phyloP scores from a whole-genome alignment of 805 yeast genomes.

The Metschnikowia koreensis region DNA sequence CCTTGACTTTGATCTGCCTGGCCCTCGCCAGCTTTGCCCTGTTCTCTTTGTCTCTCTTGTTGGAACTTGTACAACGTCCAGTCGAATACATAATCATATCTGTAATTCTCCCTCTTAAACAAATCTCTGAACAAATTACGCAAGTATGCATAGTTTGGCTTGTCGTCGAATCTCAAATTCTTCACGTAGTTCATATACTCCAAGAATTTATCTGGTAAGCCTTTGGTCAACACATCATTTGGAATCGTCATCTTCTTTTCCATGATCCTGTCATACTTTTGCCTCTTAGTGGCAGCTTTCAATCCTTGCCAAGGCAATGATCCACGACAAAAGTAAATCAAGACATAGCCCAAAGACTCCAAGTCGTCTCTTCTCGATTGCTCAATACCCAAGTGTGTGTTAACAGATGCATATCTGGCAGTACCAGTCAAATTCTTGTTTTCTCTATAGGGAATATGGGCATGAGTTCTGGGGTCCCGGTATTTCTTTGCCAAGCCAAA shows the following conservation, averaged over 20 bases:
- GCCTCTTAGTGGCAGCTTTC: conserved; percentile 24
- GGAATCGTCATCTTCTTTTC: conserved; percentile 25
- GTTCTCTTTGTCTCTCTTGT: conserved; percentile 53
- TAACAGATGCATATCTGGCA: conserved; percentile 23
- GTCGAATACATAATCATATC: conserved; percentile 92
- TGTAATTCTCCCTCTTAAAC: conserved; percentile 81
- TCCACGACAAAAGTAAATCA: conserved; percentile 23
- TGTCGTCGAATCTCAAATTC: conserved; percentile 89
- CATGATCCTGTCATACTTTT: conserved; percentile 24
- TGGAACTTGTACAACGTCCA: conserved; percentile 90
- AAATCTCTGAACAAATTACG: conserved; percentile 88
- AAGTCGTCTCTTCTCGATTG: conserved; percentile 23
- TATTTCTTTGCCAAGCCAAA: conserved; percentile 92
- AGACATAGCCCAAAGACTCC: conserved; percentile 22
- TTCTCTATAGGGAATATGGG: conserved; percentile 70
- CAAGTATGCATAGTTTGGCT: conserved; percentile 89
- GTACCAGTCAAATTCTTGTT: conserved; percentile 24
- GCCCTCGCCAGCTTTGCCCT: conserved; percentile 31
- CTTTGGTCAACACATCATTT: conserved; percentile 35
- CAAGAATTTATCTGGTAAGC: conserved; percentile 87
- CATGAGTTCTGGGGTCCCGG: conserved; percentile 89
- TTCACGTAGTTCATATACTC: conserved; percentile 86
- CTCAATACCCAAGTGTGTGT: conserved; percentile 23
- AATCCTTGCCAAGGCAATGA: conserved; percentile 25
- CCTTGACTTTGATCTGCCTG: conserved; percentile 19